Base-by-base conservation (phyloP, 495 filamentous ascomycete species). In the Penicillium simplicissimum region DNA sequence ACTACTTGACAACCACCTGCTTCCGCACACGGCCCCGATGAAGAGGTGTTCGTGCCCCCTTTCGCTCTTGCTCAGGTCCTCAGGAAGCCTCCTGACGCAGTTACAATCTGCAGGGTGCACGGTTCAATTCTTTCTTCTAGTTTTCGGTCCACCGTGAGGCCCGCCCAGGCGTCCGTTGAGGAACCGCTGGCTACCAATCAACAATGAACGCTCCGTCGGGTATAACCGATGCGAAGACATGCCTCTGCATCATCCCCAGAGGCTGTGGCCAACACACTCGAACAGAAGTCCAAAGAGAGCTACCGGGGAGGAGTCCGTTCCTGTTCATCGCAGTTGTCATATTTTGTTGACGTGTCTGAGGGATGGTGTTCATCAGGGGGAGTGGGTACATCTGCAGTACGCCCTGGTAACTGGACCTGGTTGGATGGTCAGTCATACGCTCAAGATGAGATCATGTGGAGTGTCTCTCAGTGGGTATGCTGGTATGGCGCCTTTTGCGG, bases 401-500 rank as follows among this genome's bases (percentile, higher is more conserved):
- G 19, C 11, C 17, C 42, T 45, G 42, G 42, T 9, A 45, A 45
- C 7, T 45, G 19, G 19, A 19, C 17, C 42, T 45, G 42, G 42
- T 45, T 23, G 42, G 42, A 23, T 45, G 8, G 9, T 45, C 42
- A 4, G 17, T 21, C 10, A 52, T 52, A 6, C 10, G 11, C 33
- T 28, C 51, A 19, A 34, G 31, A 53, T 53, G 51, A 53, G 51
- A 53, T 53, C 33, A 53, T 53, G 33, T 53, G 51, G 51, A 53
- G 51, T n/a, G 33, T 3, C 42, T 23, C 45, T 23, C 45, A 49
- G 45, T 49, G 23, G 45, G 14, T 49, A 49, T 53, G 10, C 17
- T 37, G 51, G 14, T 49, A 49, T 53, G 10, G 33, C 36, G 51
- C 33, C 17, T 53, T 52, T 34, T 35, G 31, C 23, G 51, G 28